Base-by-base conservation (phyloP, 805 yeast species). In the Nakazawaea ambrosiae region DNA sequence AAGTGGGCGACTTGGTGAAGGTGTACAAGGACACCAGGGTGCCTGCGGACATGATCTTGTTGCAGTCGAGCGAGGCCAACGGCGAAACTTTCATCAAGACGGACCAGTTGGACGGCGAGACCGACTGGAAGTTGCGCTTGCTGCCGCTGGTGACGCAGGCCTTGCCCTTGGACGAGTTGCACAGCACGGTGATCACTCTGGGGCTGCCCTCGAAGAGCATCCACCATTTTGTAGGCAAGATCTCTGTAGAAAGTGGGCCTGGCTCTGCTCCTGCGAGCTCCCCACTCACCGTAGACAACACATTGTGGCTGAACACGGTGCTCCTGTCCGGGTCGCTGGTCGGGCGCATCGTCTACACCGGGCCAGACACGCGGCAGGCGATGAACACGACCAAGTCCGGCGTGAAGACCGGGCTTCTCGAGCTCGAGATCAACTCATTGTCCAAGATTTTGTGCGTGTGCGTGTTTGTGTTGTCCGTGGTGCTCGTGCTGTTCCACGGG, bases 261-360 rank as follows among this genome's bases (percentile, higher is more conserved):
- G 34, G 33, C 19, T 8, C 15, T 5, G 15, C 9, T 8, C n/a
- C n/a, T n/a, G 12, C 16, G 8, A 27, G 14, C 14, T 63, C 71
- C 17, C 84, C 92, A 4, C 63, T 92, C 11, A 69, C 81, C 3
- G 78, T 92, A 8, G 99, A 92, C 57, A 89, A 90, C 52, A 87
- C 98, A 0, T 59, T 94, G 55, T 92, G 99, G 99, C 97, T 97
- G 11, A 92, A 92, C 55, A 92, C 99, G 0, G 97, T 94, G 1
- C 66, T 94, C 12, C 97, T 98, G 0, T 84, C 96, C 0, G 97
- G 97, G 11, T 74, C 86, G 3, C 92, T 94, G 6, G 66, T 89
- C 33, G 98, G 95, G 2, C 78, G 90, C 49, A 76, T 92, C 12
- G 68, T 88, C 2, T 92, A 88, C 57, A 90, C 97, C 0, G 99